Base-by-base conservation (phyloP, 371 early-diverging fungal genomes). In the Apophysomyces ossiformis region DNA sequence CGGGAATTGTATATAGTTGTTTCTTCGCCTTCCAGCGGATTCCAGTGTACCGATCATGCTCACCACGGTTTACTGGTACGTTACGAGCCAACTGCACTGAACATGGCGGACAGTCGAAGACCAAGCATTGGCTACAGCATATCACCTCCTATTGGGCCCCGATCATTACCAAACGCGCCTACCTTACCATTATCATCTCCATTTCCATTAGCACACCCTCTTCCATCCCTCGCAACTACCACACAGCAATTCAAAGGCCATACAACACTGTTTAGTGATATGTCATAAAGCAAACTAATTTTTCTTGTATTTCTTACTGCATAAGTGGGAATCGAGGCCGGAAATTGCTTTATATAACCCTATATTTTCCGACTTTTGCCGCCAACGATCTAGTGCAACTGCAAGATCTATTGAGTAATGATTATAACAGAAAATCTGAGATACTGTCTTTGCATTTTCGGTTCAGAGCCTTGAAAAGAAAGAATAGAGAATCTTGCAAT, bases 11-110 rank as follows among this genome's bases (percentile, higher is more conserved):
- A 68, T 47, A 69, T 70, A 37, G 66, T 66, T 8, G 38, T 67
- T 26, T 43, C 41, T 47, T 58, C 59, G 7, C 63, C 64, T 18
- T 37, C 36, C 3, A 65, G 58, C 7, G 61, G 61, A 21, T 74
- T 74, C 62, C 70, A 62, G 15, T 74, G 74, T 60, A 67, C 64
- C 6, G 59, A 60, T n/a, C 68, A 74, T 59, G 66, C 68, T 16
- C 66, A 66, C 6, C 70, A 74, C 15, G 74, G 70, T 37, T 47
- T 68, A 21, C 37, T 74, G 16, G 68, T 74, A 7, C 66, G 69
- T 11, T 64, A 64, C 37, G 65, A 69, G 9, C 21, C 7, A 50
- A 5, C 54, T 21, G 9, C 54, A 4, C 9, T 21, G 9, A 60
- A 47, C 37, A 37, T 35, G n/a, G 60, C 58, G 6, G 57, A 60